Base-by-base conservation (phyloP, 805 yeast genomes). In the Jamesozyma piceae region DNA sequence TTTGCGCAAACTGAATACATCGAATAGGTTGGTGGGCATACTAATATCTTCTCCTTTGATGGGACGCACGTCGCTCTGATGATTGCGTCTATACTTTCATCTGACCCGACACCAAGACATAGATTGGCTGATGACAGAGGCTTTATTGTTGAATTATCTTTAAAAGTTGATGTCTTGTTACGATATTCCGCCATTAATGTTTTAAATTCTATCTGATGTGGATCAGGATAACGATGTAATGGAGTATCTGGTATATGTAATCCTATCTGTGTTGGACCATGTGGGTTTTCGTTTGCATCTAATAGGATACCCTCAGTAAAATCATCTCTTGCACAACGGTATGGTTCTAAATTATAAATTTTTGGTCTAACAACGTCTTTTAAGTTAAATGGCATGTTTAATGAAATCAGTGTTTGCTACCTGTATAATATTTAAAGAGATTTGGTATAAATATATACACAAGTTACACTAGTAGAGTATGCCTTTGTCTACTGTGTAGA, bases 251-350 rank as follows among this genome's bases (percentile, higher is more conserved):
- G 3, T 9, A 52, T 50, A 5, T 35, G 19, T 20, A 77, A 50
- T 5, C 64, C 62, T 2, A 65, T 45, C 14, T 87, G 63, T 1
- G 95, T 77, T 3, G 96, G 90, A 0, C 97, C 98, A 57, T 81
- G 83, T 2, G 97, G 82, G 60, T 92, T 92, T 64, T 92, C 98
- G 57, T 92, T 92, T 43, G 98, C 98, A 63, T 92, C 98, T 41
- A 92, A 69, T 19, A 92, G 69, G 35, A 92, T 71, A 26, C 98
- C 98, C 30, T 74, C 87, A 45, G 77, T 82, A 71, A 80, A 90
- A 58, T 90, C 97, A 57, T 92, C 98, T 65, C 98, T 72, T 3
- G 98, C 98, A 64, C 98, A 92, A 41, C 95, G 75, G 63, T 92
- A 92, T 8, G 98, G 97, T 67, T 83, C 88, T 43, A 92, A 70